Evolutionary conservation across 2,329 filamentous ascomycete species (phyloP), one percentile per base, ranked within the genome.

Genomic region (Stagonosporopsis tanaceti): DNA sequence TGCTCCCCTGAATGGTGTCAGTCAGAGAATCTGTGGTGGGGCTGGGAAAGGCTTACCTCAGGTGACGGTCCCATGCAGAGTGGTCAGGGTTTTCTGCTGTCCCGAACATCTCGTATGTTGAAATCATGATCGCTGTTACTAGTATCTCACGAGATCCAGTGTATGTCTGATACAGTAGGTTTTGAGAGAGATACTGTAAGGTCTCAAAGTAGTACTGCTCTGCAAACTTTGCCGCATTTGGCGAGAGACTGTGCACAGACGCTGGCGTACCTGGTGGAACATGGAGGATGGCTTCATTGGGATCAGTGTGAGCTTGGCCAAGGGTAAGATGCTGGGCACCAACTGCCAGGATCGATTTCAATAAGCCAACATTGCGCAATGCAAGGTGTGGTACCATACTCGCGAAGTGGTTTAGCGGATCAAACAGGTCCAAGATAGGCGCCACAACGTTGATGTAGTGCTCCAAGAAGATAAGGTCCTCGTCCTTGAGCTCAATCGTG

Each of bases 71-170:
- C 86, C 87, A 89, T 47, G 80, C 81, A 72, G 82, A 70, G 25
- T 72, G 64, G 45, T 67, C 64, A 14, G 64, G 63, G 37, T 55
- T 67, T 25, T 80, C 79, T 2, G 81, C 81, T 9, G 81, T 84
- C 42, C 85, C 84, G 15, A 88, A 81, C 86, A 88, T 89, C 70
- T 88, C 86, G 58, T 88, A 89, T 0, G 84, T 85, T 7, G 84
- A 86, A 34, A 88, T 84, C 34, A 87, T 79, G 1, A 87, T 75
- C 0, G 83, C 82, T 0, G 85, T 89, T 0, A 83, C 82, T 17
- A 87, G 76, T 0, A 89, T 75, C 65, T 88, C 86, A 14, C 78
- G 79, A 28, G 82, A 86, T 30, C 79, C 80, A 9, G 82, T 84
- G 64, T 88, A 89, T 0, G 81, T 82, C 2, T 82, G 77, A 63